Conservation (phyloP, 1,284 basidiomycete genomes). For the Ustilago cynodontis region DNA sequence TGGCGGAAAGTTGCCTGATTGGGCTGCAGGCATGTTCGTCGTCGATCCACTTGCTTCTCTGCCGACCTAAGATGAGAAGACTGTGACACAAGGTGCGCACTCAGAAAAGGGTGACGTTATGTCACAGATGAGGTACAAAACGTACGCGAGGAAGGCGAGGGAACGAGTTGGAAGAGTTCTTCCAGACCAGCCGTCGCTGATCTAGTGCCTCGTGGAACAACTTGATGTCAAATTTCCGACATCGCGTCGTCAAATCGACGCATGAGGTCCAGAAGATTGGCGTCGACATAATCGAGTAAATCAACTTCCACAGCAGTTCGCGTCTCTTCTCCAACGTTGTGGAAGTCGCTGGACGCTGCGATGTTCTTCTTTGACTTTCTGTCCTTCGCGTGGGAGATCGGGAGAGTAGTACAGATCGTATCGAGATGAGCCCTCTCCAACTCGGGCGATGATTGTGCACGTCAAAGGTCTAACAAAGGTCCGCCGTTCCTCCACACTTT, state of each 20-base stretch:
- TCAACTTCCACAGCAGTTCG: constrained; percentile 30
- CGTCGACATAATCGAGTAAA: constrained; percentile 11
- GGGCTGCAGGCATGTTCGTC: constrained; percentile 13
- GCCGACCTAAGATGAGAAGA: constrained; percentile 1
- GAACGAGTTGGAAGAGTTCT: constrained; percentile 38
- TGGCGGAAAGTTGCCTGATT: not conserved
- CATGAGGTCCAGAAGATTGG: not conserved
- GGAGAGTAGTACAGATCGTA: too few species aligned
- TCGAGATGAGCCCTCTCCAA: too few species aligned
- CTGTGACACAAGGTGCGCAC: not conserved
- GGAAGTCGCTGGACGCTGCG: constrained; percentile 23
- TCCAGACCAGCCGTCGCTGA: not conserved
- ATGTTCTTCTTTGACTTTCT: constrained; percentile 29
- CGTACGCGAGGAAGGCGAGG: constrained; percentile 43
- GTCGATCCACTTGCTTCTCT: constrained; percentile 40
- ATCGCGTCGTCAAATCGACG: not conserved
- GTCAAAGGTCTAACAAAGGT: too few species aligned
- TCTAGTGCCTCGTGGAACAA: constrained; percentile 10
- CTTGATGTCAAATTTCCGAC: constrained; percentile 4
- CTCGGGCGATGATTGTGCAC: too few species aligned
- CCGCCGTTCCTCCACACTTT: not conserved
- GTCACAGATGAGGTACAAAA: constrained; percentile 18
- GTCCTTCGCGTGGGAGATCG: not conserved
- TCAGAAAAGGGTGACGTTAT: constrained; percentile 24
- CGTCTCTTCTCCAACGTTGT: constrained; percentile 6